Conservation (phyloP, 148 eudicot species). For the Rheum nobile region DNA sequence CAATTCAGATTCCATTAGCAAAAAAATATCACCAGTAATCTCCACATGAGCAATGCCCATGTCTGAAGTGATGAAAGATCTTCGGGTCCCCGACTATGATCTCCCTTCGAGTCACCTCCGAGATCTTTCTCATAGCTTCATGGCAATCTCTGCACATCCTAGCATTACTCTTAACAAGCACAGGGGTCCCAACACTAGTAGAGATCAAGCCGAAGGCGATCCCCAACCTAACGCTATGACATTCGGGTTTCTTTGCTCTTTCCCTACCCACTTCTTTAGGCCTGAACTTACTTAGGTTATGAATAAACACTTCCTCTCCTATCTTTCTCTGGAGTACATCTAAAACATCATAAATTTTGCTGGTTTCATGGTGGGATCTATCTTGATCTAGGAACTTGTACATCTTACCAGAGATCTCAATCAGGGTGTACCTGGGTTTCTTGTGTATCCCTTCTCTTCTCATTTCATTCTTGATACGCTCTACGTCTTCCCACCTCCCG, state of each 20-base stretch:
- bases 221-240: slow-evolving; percentile 56
- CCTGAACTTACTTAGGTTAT: slow-evolving; percentile 21
- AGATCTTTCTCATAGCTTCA: slow-evolving; percentile 40
- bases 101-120: slow-evolving; percentile 36
- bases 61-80: slow-evolving; percentile 63
- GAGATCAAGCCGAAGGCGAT: slow-evolving; percentile 47
- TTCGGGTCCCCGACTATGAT: slow-evolving; percentile 66
- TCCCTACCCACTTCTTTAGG: slow-evolving; percentile 22
- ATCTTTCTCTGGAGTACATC: slow-evolving; percentile 29
- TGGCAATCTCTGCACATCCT: slow-evolving; percentile 66
- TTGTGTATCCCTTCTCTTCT: slow-evolving; percentile 24
- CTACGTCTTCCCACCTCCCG: slow-evolving; percentile 53
- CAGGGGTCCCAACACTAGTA: slow-evolving; percentile 25
- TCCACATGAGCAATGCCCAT: slow-evolving; percentile 61
- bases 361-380: slow-evolving; percentile 25
- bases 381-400: slow-evolving; percentile 37
- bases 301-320: slow-evolving; percentile 21
- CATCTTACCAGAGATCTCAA: slow-evolving; percentile 27
- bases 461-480: slow-evolving; percentile 35
- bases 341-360: slow-evolving; percentile 37
- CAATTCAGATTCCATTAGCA: not conserved
- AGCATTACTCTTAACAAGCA: slow-evolving; percentile 44
- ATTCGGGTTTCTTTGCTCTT: slow-evolving; percentile 26
- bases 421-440: slow-evolving; percentile 29
- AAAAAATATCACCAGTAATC: slow-evolving; percentile 53